Conservation (phyloP, 2,329 filamentous ascomycete species). For the Aspergillus carbonarius region DNA sequence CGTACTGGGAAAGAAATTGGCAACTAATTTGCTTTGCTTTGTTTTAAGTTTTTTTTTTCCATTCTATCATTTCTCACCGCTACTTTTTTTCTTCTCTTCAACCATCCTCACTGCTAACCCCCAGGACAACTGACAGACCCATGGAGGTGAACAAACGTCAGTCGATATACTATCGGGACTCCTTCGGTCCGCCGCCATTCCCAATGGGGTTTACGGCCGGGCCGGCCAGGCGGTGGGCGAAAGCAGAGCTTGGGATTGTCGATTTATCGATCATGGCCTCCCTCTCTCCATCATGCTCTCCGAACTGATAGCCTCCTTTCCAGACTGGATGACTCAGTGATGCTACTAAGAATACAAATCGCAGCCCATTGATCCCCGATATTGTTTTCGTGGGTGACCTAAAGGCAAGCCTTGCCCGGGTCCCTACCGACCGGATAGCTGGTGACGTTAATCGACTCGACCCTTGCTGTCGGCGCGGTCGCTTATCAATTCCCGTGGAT, state of each 20-base stretch:
- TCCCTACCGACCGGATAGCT: neutral
- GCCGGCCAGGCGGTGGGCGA: slow-evolving; percentile 3
- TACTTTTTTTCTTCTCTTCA: too few species aligned
- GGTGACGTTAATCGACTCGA: neutral
- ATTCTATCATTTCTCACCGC: too few species aligned
- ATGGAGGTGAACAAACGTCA: too few species aligned
- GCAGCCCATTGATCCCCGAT: neutral
- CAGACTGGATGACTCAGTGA: neutral
- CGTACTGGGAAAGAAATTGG: too few species aligned
- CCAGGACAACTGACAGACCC: too few species aligned
- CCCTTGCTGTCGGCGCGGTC: neutral
- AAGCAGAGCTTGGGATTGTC: neutral
- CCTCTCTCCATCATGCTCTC: neutral
- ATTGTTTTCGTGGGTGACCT: neutral
- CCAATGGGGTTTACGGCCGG: slow-evolving; percentile 1
- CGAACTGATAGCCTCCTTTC: neutral
- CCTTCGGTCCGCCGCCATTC: neutral
- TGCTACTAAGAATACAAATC: neutral
- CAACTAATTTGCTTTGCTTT: too few species aligned
- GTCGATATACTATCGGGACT: too few species aligned
- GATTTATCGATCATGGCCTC: neutral
- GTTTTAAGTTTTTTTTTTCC: too few species aligned
- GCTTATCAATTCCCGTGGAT: neutral
- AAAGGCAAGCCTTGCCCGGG: neutral
- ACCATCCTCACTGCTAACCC: too few species aligned